A percentile compares a stretch with the other conserved stretches of the same genome.
phyloP scores from a whole-genome alignment of 2,329 filamentous ascomycete species.

The Phyllosticta capitalensis region DNA sequence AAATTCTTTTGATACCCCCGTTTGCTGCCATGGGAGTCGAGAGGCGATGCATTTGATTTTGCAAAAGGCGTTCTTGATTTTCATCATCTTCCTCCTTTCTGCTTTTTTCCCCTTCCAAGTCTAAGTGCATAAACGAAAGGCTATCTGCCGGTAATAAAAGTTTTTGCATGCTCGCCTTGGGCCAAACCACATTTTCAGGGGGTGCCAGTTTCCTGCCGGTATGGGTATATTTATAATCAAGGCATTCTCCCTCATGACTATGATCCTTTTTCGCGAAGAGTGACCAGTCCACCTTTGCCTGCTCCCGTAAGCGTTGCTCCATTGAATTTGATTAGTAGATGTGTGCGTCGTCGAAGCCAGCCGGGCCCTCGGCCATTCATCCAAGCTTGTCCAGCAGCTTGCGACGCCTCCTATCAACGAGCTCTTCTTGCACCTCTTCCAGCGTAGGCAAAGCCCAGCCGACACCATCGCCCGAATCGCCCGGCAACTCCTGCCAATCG shows the following conservation, averaged over 20 bases:
- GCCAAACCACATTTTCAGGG: background rate
- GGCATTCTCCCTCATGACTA: background rate
- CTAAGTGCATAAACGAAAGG: background rate
- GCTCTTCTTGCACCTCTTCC: slow-evolving; percentile 88
- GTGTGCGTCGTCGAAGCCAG: background rate
- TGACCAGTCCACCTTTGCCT: background rate
- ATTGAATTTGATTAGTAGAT: background rate
- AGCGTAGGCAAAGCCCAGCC: slow-evolving; percentile 75
- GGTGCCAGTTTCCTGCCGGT: background rate
- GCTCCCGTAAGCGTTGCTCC: background rate
- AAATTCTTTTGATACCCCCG: slow-evolving; percentile 8
- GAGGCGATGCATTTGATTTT: background rate
- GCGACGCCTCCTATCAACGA: slow-evolving; percentile 75
- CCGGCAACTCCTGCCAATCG: slow-evolving; percentile 75
- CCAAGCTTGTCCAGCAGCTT: slow-evolving; percentile 75
- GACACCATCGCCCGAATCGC: slow-evolving; percentile 73
- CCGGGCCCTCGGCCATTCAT: background rate
- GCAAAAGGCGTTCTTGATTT: background rate
- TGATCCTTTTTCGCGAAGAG: background rate
- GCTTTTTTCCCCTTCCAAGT: background rate
- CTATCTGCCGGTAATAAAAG: background rate
- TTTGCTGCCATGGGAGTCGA: background rate
- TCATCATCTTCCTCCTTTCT: too few relatives aligned
- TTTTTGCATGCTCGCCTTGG: background rate
- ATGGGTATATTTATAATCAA: background rate